Base-by-base conservation (phyloP, 192 early-diverging fungal genomes). In the Pilobolus umbonatus region DNA sequence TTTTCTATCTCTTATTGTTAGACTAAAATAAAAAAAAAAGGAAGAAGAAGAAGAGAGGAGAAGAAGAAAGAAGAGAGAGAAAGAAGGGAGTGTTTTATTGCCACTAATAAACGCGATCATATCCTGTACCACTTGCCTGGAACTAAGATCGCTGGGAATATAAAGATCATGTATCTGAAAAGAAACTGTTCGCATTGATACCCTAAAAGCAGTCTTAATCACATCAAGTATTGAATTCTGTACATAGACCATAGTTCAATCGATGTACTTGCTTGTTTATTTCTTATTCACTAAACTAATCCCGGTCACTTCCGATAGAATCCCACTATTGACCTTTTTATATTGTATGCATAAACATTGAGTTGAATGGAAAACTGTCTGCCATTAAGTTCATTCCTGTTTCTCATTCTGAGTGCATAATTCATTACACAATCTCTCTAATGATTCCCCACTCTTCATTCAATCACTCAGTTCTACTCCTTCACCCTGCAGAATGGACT, bases 61-160 rank as follows among this genome's bases (percentile, higher is more conserved):
- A 31, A 30, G 35, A 36, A 22, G 29, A 30, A 30, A 17, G 31
- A 51, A 17, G 15, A 31, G 49, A 51, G 19, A 35, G 31, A 12
- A 32, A 10, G 15, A n/a, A 22, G 35, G 30, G 17, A 11, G 36
- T 53, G 36, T 22, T 53, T 53, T 35, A 53, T 53, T 53, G 25
- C 32, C 36, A n/a, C n/a, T n/a, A n/a, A n/a, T 53, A 35, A 53
- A 53, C 51, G 51, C 51, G 51, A 53, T 53, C 51, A 30, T 38
- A 25, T 36, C 8, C 32, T 53, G 30, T 53, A 36, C 39, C 39
- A 42, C 10, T 53, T 35, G 31, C 36, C 52, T 54, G 52, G 52
- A 54, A 32, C 51, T 53, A 32, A 15, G 29, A 53, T 54, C 34
- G 52, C 52, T 54, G n/a, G 51, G 19, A 12, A 15, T 12, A 40